phyloP scores from a whole-genome alignment of 257 asterid species.

The Nemophila menziesii region DNA sequence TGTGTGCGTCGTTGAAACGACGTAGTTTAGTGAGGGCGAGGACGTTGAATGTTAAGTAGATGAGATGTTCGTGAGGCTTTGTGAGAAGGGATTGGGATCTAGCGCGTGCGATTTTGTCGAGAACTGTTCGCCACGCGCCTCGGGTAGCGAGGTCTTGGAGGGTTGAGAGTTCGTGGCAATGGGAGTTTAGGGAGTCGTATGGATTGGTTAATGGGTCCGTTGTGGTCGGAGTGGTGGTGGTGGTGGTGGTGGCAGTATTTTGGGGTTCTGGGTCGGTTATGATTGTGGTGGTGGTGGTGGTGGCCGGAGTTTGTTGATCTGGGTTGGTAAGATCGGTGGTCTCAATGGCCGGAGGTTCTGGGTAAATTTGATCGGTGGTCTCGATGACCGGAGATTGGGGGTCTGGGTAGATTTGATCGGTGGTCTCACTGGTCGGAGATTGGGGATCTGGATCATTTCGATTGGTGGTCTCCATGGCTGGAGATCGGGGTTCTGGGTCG shows the following conservation, averaged over 20 bases:
- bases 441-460: conserved; percentile 42
- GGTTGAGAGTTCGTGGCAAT: conserved; percentile 60
- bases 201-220: conserved; percentile 50
- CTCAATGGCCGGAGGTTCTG: too few species aligned
- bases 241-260: conserved; percentile 16
- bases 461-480: conserved; percentile 35
- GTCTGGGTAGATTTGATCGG: too few species aligned
- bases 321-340: neutral
- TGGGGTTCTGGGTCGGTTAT: conserved; percentile 9
- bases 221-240: conserved; percentile 9
- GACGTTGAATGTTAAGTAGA: conserved; percentile 75
- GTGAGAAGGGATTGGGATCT: conserved; percentile 69
- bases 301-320: neutral
- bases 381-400: too few species aligned
- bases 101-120: conserved; percentile 80
- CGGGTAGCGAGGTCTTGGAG: conserved; percentile 87
- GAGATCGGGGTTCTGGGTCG: conserved; percentile 9
- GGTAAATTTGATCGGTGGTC: too few species aligned
- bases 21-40: conserved; percentile 79
- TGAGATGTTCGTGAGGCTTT: conserved; percentile 79
- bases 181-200: conserved; percentile 51
- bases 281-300: conserved; percentile 13
- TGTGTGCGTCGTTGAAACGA: conserved; percentile 70
- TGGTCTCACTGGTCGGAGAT: conserved; percentile 69
- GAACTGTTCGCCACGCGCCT: conserved; percentile 87